Evolutionary conservation across 805 yeast species (phyloP).

Genomic region (Sugiyamaella lignohabitans): DNA sequence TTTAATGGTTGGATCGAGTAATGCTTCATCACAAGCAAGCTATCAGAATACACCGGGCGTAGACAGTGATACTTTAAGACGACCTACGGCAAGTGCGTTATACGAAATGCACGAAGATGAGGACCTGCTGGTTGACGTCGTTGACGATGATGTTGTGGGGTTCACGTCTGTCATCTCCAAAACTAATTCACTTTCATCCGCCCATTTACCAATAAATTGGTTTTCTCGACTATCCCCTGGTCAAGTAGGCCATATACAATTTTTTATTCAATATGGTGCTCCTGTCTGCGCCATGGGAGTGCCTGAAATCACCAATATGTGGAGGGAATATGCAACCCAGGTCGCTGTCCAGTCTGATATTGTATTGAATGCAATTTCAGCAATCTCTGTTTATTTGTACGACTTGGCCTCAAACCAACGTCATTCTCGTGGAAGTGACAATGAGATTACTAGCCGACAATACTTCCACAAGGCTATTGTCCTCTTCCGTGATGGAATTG

Average conservation of each 20-base stretch:
- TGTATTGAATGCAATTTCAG: conserved; percentile 7
- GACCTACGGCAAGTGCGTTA: too few relatives aligned
- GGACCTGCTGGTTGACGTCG: too few relatives aligned
- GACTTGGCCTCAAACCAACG: not conserved
- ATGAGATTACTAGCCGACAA: not conserved
- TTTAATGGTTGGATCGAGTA: too few relatives aligned
- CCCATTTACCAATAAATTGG: not conserved
- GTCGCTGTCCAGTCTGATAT: not conserved
- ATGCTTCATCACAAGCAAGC: too few relatives aligned
- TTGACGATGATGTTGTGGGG: too few relatives aligned
- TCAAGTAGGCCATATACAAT: not conserved
- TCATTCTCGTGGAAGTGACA: too few relatives aligned
- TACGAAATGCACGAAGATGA: too few relatives aligned
- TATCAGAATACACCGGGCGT: too few relatives aligned
- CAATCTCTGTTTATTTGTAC: not conserved
- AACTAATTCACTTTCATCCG: not conserved
- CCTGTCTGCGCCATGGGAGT: conserved; percentile 5
- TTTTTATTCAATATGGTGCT: conserved; percentile 2
- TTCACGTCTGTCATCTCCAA: too few relatives aligned
- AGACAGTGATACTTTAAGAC: too few relatives aligned
- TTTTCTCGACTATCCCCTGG: not conserved
- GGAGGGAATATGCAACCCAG: not conserved
- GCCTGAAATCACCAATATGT: not conserved
- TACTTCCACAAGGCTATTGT: not conserved
- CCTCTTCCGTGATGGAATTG: conserved; percentile 2